phyloP scores from a whole-genome alignment of 1,139 yeast species.

The Pichia sp. region DNA sequence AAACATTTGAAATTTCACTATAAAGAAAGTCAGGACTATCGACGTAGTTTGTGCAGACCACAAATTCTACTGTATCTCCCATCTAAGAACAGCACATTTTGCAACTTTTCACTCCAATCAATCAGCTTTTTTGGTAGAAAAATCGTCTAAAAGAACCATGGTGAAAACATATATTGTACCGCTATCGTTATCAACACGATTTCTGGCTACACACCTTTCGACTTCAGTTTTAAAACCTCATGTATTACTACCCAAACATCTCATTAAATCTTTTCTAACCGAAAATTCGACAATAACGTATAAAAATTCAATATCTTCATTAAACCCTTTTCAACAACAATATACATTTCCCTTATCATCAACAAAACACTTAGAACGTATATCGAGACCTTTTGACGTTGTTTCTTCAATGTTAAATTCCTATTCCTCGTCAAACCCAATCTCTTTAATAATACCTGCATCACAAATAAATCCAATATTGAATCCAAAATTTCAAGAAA shows the following conservation, averaged over 20 bases:
- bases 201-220: conserved; percentile 12
- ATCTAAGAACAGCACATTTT: background rate
- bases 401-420: background rate
- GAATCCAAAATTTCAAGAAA: background rate
- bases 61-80: no score
- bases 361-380: background rate
- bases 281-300: conserved; percentile 22
- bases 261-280: conserved; percentile 15
- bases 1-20: no score
- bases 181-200: conserved; percentile 6
- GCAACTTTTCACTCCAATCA: background rate
- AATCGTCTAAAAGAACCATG: background rate
- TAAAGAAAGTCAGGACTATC: no score
- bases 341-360: conserved; percentile 5
- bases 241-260: conserved; percentile 9
- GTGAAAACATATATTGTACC: conserved; percentile 6
- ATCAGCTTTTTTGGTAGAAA: background rate
- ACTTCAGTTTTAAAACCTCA: conserved; percentile 3
- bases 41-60: no score
- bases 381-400: background rate
- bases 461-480: conserved; percentile 9
- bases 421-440: background rate
- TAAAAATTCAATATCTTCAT: conserved; percentile 18
- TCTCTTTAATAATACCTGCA: conserved; percentile 8
- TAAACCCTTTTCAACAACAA: conserved; percentile 17